Evolutionary conservation across 371 early-diverging fungal genomes (phyloP).

Genomic region (Mycotypha africana): DNA sequence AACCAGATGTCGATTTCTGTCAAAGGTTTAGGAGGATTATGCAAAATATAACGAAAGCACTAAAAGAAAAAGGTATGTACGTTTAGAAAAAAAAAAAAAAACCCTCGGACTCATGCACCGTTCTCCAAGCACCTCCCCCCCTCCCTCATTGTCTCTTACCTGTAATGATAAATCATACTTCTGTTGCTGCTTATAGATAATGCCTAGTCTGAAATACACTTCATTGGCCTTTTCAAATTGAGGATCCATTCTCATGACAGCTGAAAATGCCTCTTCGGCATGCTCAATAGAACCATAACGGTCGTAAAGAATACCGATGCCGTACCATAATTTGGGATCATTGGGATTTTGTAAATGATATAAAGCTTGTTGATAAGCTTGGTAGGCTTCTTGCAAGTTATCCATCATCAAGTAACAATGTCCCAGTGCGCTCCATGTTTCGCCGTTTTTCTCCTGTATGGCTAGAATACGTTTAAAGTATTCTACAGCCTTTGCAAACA

Average conservation of each 20-base stretch:
- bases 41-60: conserved; percentile 87
- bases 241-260: conserved; percentile 79
- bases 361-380: conserved; percentile 24
- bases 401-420: conserved; percentile 93
- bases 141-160: conserved; percentile 24
- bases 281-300: conserved; percentile 90
- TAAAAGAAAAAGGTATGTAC: conserved; percentile 8
- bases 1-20: conserved; percentile 93
- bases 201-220: conserved; percentile 92
- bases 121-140: no score
- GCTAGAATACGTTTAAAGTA: conserved; percentile 74
- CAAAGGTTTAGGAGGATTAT: conserved; percentile 83
- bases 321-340: conserved; percentile 97
- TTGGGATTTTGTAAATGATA: conserved; percentile 40
- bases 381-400: conserved; percentile 87
- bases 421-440: conserved; percentile 89
- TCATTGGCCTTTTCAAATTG: conserved; percentile 92
- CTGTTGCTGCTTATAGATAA: conserved; percentile 91
- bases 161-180: conserved; percentile 80
- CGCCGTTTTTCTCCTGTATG: conserved; percentile 78
- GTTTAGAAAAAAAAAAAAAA: no score
- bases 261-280: conserved; percentile 92
- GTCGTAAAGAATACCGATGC: conserved; percentile 94
- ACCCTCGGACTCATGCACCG: no score
- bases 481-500: conserved; percentile 32